A percentile compares a stretch with the other conserved stretches of the same genome.
These are phyloP conservation scores for Dioscorea dumetorum DNA, from an alignment of 106 monocot genomes.

Conservation along the genomic window DNA sequence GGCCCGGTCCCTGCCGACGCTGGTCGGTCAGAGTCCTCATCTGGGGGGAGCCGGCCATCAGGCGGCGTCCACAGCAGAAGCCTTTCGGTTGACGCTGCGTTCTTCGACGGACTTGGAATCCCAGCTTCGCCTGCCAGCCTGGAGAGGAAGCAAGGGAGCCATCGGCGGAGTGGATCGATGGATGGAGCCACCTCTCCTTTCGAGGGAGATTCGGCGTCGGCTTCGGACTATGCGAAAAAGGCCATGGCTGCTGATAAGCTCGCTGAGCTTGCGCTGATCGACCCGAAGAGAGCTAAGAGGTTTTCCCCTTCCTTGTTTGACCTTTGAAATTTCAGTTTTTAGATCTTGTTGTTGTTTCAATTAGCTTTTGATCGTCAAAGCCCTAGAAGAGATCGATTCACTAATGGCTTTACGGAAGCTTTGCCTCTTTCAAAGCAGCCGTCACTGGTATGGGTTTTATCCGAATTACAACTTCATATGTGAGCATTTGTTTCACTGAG, in stretches of 20 bases:
- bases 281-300: slow-evolving; percentile 97
- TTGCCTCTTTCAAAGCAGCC: background rate
- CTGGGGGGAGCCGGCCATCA: slow-evolving; percentile 2
- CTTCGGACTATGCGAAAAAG: slow-evolving; percentile 74
- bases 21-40: background rate
- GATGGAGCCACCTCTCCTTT: slow-evolving; percentile 56
- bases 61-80: slow-evolving; percentile 33
- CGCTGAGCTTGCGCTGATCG: slow-evolving; percentile 71
- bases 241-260: slow-evolving; percentile 81
- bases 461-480: background rate
- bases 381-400: too few relatives aligned
- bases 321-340: too few relatives aligned
- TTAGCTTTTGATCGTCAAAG: background rate
- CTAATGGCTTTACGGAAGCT: too few relatives aligned
- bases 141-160: slow-evolving; percentile 21
- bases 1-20: slow-evolving; percentile 15
- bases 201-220: slow-evolving; percentile 51
- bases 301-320: background rate
- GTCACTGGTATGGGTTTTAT: background rate
- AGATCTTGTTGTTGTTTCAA: background rate
- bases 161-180: slow-evolving; percentile 63
- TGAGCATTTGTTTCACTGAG: background rate
- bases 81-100: slow-evolving; percentile 80
- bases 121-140: slow-evolving; percentile 4
- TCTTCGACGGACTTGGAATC: slow-evolving; percentile 61